Base-by-base conservation (phyloP, 805 yeast genomes). In the Clavispora fructus region DNA sequence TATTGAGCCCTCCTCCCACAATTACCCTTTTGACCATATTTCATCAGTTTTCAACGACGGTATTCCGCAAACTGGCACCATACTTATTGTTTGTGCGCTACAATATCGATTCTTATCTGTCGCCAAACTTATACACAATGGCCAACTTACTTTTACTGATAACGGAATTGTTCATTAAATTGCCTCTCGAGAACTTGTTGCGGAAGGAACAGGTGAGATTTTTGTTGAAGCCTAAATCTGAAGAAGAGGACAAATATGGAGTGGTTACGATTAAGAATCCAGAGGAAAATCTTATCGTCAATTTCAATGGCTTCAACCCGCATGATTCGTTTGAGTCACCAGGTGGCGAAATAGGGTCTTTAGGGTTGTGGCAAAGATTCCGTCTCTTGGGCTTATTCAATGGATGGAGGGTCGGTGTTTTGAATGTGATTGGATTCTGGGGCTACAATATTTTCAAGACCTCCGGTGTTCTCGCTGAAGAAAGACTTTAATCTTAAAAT, bases 351-450 rank as follows among this genome's bases (percentile, higher is more conserved):
- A 11, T 10, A 4, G 25, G 6, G 6, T 54, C 74, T 74, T 42
- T 75, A 2, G 57, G 81, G 26, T 44, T 79, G 78, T 52, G 74
- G 53, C 75, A 76, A 37, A 55, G 61, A 19, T 43, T 66, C 14
- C 55, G 55, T 32, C 48, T 51, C 23, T 49, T 66, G 30, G 73
- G 73, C 1, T 61, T 72, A 44, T 91, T 87, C 74, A 78, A 92
- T 54, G 99, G 98, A 32, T 92, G 98, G 98, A 79, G 88, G 62
- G 82, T 89, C 37, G 95, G 95, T 27, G 72, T 87, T 10, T 63
- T 89, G 47, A 88, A 92, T 50, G 78, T 87, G 3, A 63, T 87
- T 41, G 94, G 96, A 10, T 83, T 84, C 43, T 92, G 95, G 85
- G 91, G 96, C 1, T 74, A 86, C 53, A 75, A 78, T 44, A 67